phyloP scores from a whole-genome alignment of 2,329 filamentous ascomycete species.

The Pseudopithomyces maydicus region DNA sequence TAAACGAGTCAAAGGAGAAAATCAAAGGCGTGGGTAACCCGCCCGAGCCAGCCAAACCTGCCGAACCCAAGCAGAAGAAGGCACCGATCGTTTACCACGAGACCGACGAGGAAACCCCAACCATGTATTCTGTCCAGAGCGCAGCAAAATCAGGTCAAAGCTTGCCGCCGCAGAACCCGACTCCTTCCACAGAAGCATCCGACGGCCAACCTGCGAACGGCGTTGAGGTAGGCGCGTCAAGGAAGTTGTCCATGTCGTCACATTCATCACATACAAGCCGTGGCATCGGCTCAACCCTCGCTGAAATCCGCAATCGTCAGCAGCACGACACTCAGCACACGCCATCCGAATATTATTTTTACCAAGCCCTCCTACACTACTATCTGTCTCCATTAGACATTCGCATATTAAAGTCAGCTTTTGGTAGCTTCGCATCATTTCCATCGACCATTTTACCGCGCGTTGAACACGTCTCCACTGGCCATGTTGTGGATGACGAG shows the following conservation, averaged over 20 bases:
- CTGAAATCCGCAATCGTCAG: slow-evolving; percentile 53
- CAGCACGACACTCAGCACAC: slow-evolving; percentile 51
- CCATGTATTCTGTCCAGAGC: slow-evolving; percentile 59
- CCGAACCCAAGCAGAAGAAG: slow-evolving; percentile 54
- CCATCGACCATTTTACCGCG: slow-evolving; percentile 84
- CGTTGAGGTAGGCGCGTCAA: slow-evolving; percentile 9
- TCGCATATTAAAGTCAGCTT: slow-evolving; percentile 86
- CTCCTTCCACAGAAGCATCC: slow-evolving; percentile 12
- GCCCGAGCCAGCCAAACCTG: slow-evolving; percentile 58
- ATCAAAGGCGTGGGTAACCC: slow-evolving; percentile 70
- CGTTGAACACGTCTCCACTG: slow-evolving; percentile 87
- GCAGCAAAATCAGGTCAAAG: slow-evolving; percentile 52
- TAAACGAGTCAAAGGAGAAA: slow-evolving; percentile 78
- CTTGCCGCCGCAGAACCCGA: slow-evolving; percentile 30
- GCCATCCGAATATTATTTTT: slow-evolving; percentile 76
- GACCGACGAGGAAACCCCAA: slow-evolving; percentile 52
- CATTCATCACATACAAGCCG: slow-evolving; percentile 37
- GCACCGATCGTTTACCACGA: slow-evolving; percentile 57
- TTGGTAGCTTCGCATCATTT: slow-evolving; percentile 80
- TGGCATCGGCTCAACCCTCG: slow-evolving; percentile 48
- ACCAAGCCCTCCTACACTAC: slow-evolving; percentile 83
- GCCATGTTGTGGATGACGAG: slow-evolving; percentile 84
- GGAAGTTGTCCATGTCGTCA: slow-evolving; percentile 37
- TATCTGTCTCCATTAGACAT: slow-evolving; percentile 92
- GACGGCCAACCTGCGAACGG: slow-evolving; percentile 2